Percentiles rank a stretch among this genome's conserved stretches.
These are phyloP conservation scores for Calycina marina DNA, from an alignment of 2,329 filamentous ascomycete genomes.

Conservation along the genomic window DNA sequence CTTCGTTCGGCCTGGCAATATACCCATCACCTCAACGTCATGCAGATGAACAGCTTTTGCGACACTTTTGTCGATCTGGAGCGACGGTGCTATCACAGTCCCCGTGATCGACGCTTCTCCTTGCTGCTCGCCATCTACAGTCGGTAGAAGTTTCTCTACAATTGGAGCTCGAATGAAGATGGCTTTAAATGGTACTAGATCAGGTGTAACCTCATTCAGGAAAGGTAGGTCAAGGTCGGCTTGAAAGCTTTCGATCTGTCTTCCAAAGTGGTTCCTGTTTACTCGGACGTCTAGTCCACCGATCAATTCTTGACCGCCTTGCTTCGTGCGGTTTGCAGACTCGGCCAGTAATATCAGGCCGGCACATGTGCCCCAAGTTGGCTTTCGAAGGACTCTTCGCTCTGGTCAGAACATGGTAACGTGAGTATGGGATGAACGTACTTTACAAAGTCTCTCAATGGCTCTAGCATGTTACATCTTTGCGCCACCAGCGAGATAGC, in stretches of 20 bases:
- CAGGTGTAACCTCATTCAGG: constrained; percentile 27
- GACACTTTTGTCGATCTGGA: constrained; percentile 10
- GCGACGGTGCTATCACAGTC: constrained; percentile 20
- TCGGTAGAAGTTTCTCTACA: constrained; percentile 63
- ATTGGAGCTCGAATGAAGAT: constrained; percentile 93
- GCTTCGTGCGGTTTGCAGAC: constrained; percentile 75
- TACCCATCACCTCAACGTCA: constrained; percentile 36
- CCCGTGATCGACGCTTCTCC: constrained; percentile 29
- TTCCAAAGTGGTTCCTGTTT: constrained; percentile 87
- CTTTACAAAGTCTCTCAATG: constrained; percentile 83
- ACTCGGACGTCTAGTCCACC: constrained; percentile 84
- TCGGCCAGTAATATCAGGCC: constrained; percentile 85
- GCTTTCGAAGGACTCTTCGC: constrained; percentile 54
- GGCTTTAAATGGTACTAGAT: constrained; percentile 48
- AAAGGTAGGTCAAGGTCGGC: constrained; percentile 61
- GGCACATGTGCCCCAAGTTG: constrained; percentile 92
- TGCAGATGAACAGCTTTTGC: constrained; percentile 10
- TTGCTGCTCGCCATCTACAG: constrained; percentile 17
- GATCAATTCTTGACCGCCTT: constrained; percentile 83
- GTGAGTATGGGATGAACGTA: constrained; percentile 28
- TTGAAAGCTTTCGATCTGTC: constrained; percentile 86
- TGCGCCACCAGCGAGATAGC: constrained; percentile 80
- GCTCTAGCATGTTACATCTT: constrained; percentile 67
- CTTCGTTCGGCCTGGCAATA: constrained; percentile 29
- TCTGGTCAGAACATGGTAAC: constrained; percentile 5